Evolutionary conservation across 2,329 filamentous ascomycete species (phyloP).

Genomic region (Dissoconium aciculare): DNA sequence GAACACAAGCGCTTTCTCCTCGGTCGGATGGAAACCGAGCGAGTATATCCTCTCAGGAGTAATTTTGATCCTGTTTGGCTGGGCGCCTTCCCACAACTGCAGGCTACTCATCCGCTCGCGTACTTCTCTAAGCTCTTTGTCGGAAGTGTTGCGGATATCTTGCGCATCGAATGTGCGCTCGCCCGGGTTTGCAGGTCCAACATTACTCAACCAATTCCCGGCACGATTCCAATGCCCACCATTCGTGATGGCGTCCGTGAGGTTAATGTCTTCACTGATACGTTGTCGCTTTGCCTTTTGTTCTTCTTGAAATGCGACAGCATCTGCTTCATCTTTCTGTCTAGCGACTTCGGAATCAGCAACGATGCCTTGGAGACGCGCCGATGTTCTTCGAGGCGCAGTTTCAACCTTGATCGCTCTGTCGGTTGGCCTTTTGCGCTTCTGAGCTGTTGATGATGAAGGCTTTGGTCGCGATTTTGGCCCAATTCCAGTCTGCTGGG

Average conservation of each 20-base stretch:
- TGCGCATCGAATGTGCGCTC: conserved; percentile 75
- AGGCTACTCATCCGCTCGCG: conserved; percentile 64
- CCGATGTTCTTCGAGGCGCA: conserved; percentile 44
- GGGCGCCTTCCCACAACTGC: conserved; percentile 68
- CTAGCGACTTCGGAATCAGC: conserved; percentile 54
- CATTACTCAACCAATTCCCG: conserved; percentile 48
- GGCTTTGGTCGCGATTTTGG: conserved; percentile 37
- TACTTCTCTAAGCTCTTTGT: conserved; percentile 58
- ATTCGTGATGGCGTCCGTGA: conserved; percentile 65
- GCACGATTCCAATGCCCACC: conserved; percentile 56
- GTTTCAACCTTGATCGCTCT: conserved; percentile 44
- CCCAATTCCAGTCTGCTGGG: conserved; percentile 54
- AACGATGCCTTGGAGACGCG: conserved; percentile 45
- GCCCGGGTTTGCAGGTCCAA: conserved; percentile 65
- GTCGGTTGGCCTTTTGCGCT: conserved; percentile 27
- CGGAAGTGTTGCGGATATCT: conserved; percentile 63
- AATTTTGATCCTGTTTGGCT: conserved; percentile 77
- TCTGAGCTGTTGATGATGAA: conserved; percentile 28
- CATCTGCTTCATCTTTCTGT: conserved; percentile 52
- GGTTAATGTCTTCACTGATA: conserved; percentile 51
- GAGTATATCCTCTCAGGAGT: conserved; percentile 78
- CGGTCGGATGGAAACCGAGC: conserved; percentile 74
- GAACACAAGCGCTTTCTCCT: conserved; percentile 76
- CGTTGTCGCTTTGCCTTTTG: conserved; percentile 48
- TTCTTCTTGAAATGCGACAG: conserved; percentile 40